Base-by-base conservation (phyloP, 305 asterid species). In the Caryopteris hybrid region DNA sequence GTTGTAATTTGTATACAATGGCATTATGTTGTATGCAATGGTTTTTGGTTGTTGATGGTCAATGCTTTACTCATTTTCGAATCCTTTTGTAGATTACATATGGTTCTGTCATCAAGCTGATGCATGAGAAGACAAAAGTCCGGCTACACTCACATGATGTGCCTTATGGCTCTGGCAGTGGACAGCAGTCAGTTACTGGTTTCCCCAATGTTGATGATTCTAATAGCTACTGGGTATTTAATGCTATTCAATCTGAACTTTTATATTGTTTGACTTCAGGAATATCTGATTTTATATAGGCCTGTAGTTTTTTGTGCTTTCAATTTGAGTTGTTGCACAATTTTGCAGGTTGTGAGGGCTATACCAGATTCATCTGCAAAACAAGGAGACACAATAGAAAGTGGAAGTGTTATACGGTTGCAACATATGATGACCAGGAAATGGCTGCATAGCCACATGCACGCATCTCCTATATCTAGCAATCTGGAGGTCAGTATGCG, bases 151-250 rank as follows among this genome's bases (percentile, higher is more conserved):
- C 98, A 0, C 98, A 92, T 46, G 97, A 89, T 69, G 96, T 92
- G 77, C 96, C 98, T 1, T 92, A 92, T 74, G 98, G 98, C 64
- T 92, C 98, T 62, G 98, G 98, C 25, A 92, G 98, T 50, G 98
- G 98, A 65, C 98, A 92, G 81, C 97, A 88, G 61, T 92, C 98
- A 0, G 93, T 92, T 43, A 89, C 97, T 58, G 95, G 96, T 52
- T 92, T 86, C 58, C 95, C 96, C 0, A 66, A 73, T 5, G 93
- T 89, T 23, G 96, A 92, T 59, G 98, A 92, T 79, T 61, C 95
- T 51, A 92, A 92, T 78, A 92, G 98, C 87, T 92, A 89, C 51
- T 89, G 96, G 98, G 98, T 89, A 84, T 76, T 77, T 70, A 25
- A 17, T 29, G 25, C 47, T 55, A 22, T 36, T 27, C 12, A 58